Evolutionary conservation across 1,139 yeast genomes (phyloP).

Genomic region (Arxiozyma heterogenica): DNA sequence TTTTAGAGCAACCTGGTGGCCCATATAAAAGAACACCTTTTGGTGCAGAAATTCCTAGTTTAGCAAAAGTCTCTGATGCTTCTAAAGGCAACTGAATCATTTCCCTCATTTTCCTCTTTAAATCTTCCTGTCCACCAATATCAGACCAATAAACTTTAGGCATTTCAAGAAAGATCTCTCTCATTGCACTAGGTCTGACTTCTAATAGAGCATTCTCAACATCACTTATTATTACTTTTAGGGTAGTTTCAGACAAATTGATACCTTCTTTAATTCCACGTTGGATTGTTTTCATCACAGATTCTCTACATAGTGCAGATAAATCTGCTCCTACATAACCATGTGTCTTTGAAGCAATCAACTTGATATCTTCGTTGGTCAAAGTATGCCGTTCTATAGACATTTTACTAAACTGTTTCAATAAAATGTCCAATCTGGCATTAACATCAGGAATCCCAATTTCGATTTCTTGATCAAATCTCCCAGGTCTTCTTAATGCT

Average conservation of each 20-base stretch:
- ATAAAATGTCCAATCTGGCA: conserved; percentile 54
- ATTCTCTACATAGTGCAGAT: conserved; percentile 77
- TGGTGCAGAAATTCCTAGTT: conserved; percentile 81
- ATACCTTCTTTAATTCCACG: conserved; percentile 38
- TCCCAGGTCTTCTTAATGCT: conserved; percentile 83
- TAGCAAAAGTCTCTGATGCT: conserved; percentile 66
- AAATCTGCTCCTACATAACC: conserved; percentile 85
- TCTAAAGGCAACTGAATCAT: conserved; percentile 88
- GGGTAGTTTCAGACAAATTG: conserved; percentile 9
- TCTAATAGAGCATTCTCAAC: conserved; percentile 61
- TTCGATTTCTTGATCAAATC: conserved; percentile 82
- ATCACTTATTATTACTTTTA: conserved; percentile 41
- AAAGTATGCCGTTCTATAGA: conserved; percentile 46
- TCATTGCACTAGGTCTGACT: conserved; percentile 92
- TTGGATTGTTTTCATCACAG: conserved; percentile 75
- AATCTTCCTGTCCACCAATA: conserved; percentile 86
- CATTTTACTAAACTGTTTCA: conserved; percentile 55
- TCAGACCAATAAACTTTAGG: conserved; percentile 92
- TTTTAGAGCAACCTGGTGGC: conserved; percentile 96
- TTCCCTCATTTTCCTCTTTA: conserved; percentile 72
- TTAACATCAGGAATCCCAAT: conserved; percentile 70
- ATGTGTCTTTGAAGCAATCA: conserved; percentile 60
- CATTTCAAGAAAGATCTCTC: conserved; percentile 87
- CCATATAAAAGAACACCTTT: conserved; percentile 86
- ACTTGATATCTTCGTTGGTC: conserved; percentile 42